These are phyloP conservation scores for Botrytis elliptica DNA, from an alignment of 2,329 filamentous ascomycete genomes.

Conservation along the genomic window DNA sequence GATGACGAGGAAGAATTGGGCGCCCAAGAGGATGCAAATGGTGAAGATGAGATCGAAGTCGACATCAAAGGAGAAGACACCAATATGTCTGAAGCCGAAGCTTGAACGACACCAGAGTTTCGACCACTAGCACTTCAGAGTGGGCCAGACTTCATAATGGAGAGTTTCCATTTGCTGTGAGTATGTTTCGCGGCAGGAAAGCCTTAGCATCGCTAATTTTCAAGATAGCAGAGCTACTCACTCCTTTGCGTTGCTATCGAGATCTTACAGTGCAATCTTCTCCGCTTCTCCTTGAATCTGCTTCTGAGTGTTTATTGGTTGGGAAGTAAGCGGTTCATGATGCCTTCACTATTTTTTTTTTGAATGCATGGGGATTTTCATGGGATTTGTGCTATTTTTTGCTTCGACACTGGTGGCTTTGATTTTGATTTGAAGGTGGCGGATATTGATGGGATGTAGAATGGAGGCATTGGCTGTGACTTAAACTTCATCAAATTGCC, in stretches of 20 bases:
- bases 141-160: neutral
- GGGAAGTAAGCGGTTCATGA: neutral
- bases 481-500: neutral
- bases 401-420: neutral
- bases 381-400: neutral
- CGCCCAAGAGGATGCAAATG: neutral
- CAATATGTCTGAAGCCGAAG: neutral
- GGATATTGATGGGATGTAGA: neutral
- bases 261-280: neutral
- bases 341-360: neutral
- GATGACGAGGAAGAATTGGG: neutral
- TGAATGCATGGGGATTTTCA: neutral
- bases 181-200: neutral
- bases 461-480: no score
- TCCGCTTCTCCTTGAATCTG: neutral
- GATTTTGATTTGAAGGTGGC: neutral
- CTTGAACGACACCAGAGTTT: neutral
- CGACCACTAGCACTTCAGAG: neutral
- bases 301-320: neutral
- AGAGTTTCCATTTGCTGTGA: neutral
- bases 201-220: no score
- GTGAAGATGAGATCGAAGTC: neutral
- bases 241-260: neutral
- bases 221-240: neutral
- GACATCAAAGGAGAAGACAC: neutral